phyloP scores from a whole-genome alignment of 1,139 yeast species.

The Taphrina confusa region DNA sequence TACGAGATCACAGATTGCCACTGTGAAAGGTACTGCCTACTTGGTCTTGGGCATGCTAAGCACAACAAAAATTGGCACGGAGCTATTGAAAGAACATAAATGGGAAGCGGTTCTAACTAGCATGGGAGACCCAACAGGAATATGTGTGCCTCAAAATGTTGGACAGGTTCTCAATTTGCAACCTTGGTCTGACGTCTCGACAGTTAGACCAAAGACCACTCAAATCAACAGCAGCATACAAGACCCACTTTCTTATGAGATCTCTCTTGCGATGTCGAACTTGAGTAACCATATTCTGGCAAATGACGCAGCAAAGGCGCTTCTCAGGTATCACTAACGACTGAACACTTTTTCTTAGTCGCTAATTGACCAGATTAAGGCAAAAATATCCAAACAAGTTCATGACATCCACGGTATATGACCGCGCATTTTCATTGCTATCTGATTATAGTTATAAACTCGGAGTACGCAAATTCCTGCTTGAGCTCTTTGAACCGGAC shows the following conservation, averaged over 20 bases:
- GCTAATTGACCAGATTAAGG: conserved; percentile 53
- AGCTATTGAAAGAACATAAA: conserved; percentile 75
- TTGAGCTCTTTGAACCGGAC: conserved; percentile 56
- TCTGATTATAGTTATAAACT: conserved; percentile 68
- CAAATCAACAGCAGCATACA: conserved; percentile 32
- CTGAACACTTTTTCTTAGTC: not conserved
- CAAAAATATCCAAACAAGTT: conserved; percentile 58
- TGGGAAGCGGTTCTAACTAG: conserved; percentile 68
- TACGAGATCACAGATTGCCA: conserved; percentile 59
- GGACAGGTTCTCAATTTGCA: conserved; percentile 38
- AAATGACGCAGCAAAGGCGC: conserved; percentile 63
- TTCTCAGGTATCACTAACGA: conserved; percentile 43
- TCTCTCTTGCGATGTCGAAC: conserved; percentile 57
- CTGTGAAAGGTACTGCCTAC: conserved; percentile 62
- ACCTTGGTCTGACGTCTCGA: conserved; percentile 10
- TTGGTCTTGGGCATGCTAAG: conserved; percentile 75
- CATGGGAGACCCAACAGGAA: conserved; percentile 57
- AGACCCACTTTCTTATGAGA: conserved; percentile 52
- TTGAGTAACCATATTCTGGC: conserved; percentile 65
- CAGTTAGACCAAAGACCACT: not conserved
- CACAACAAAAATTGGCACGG: conserved; percentile 74
- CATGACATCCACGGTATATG: conserved; percentile 58
- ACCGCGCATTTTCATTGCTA: conserved; percentile 62
- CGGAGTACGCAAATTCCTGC: conserved; percentile 64
- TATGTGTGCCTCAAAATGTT: conserved; percentile 46